phyloP scores from a whole-genome alignment of 2,329 filamentous ascomycete species.

The Alternaria triticimaculans region DNA sequence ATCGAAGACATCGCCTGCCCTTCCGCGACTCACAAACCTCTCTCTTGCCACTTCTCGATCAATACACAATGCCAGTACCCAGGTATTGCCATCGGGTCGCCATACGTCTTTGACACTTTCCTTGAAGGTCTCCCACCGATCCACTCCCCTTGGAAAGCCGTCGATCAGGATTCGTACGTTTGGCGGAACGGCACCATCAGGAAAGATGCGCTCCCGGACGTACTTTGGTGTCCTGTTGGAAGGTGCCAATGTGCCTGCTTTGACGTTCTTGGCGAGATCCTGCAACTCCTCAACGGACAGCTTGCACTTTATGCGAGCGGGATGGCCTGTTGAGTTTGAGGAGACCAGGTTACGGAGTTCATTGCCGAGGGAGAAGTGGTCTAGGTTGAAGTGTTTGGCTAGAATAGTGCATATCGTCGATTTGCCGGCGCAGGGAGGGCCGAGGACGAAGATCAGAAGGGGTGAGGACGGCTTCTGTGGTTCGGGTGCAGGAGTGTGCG shows the following conservation, averaged over 20 bases:
- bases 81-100: neutral
- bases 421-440: slow-evolving; percentile 20
- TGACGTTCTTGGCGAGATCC: neutral
- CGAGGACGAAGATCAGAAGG: slow-evolving; percentile 15
- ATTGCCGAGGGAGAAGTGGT: slow-evolving; percentile 17
- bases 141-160: slow-evolving; percentile 14
- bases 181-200: neutral
- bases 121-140: slow-evolving; percentile 11
- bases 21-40: slow-evolving; percentile 9
- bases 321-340: neutral
- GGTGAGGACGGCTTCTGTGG: neutral
- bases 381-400: slow-evolving; percentile 6
- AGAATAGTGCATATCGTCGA: slow-evolving; percentile 14
- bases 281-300: slow-evolving; percentile 5
- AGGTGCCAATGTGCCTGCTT: slow-evolving; percentile 8
- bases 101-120: slow-evolving; percentile 5
- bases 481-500: neutral
- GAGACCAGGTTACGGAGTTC: slow-evolving; percentile 15
- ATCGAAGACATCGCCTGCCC: slow-evolving; percentile 17
- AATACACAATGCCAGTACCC: slow-evolving; percentile 6
- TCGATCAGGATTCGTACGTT: slow-evolving; percentile 12
- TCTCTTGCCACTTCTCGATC: slow-evolving; percentile 1
- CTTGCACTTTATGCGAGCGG: slow-evolving; percentile 6
- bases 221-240: slow-evolving; percentile 8
- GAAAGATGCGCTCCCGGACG: slow-evolving; percentile 13